Evolutionary conservation across 2,329 filamentous ascomycete genomes (phyloP).

Genomic region (Paraphoma sp.): DNA sequence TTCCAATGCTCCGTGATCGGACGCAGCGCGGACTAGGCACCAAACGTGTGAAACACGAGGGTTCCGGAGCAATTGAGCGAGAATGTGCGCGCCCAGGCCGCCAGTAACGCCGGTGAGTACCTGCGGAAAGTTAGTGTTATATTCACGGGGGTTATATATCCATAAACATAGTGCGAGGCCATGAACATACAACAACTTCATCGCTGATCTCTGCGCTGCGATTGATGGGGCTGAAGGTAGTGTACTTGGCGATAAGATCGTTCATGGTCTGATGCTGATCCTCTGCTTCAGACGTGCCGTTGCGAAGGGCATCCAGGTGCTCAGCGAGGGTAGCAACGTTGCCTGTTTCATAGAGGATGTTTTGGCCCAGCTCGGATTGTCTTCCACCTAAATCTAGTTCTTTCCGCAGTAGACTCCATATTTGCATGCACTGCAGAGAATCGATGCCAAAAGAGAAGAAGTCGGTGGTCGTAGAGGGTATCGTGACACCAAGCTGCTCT

Average conservation of each 20-base stretch:
- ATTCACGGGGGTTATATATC: background rate
- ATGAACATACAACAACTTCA: constrained; percentile 19
- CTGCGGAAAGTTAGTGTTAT: constrained; percentile 18
- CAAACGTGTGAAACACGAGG: constrained; percentile 52
- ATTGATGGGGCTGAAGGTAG: constrained; percentile 36
- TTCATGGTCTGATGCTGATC: constrained; percentile 54
- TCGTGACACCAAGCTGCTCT: constrained; percentile 26
- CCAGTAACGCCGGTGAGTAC: constrained; percentile 71
- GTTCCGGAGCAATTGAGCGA: constrained; percentile 45
- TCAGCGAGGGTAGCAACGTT: constrained; percentile 56
- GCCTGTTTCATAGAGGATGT: constrained; percentile 66
- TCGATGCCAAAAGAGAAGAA: constrained; percentile 67
- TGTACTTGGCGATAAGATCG: constrained; percentile 55
- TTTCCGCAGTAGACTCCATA: constrained; percentile 60
- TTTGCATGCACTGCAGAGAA: constrained; percentile 64
- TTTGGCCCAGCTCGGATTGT: constrained; percentile 56
- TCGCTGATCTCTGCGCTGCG: background rate
- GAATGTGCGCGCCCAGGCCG: constrained; percentile 67
- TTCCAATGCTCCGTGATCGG: constrained; percentile 39
- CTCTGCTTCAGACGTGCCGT: constrained; percentile 42
- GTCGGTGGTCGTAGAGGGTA: constrained; percentile 54
- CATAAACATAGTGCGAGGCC: background rate
- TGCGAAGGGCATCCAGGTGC: constrained; percentile 53
- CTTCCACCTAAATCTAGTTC: constrained; percentile 57
- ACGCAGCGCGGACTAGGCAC: constrained; percentile 59